These are phyloP conservation scores for Penicillium malachiteum DNA, from an alignment of 495 filamentous ascomycete genomes.

Conservation along the genomic window DNA sequence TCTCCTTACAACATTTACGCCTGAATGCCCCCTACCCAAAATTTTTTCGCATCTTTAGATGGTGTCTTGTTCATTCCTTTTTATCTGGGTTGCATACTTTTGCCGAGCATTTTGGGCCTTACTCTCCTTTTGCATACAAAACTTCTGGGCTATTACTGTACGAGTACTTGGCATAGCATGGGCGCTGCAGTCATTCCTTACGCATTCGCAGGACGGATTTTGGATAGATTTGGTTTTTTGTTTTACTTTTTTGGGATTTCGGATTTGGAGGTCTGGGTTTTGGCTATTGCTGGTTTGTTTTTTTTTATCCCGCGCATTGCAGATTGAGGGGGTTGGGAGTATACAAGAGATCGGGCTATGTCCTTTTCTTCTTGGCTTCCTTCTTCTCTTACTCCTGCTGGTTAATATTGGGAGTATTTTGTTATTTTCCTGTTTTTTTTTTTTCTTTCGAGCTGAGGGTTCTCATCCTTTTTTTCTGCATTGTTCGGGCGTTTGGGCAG, in stretches of 20 bases:
- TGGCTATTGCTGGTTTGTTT: conserved; percentile 2
- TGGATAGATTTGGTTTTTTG: conserved; percentile 28
- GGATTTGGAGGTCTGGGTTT: conserved; percentile 18
- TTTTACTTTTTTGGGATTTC: conserved; percentile 6
- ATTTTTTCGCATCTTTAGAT: conserved; percentile 27
- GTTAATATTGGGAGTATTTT: conserved; percentile 17
- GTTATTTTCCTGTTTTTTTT: conserved; percentile 7
- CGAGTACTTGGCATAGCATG: conserved; percentile 43
- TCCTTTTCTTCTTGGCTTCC: background rate
- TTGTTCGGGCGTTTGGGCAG: conserved; percentile 29
- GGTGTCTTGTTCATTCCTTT: conserved; percentile 44
- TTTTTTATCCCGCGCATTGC: conserved; percentile 12
- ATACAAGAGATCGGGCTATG: background rate
- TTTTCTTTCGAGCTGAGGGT: conserved; percentile 25
- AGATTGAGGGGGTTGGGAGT: background rate
- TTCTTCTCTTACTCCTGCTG: background rate
- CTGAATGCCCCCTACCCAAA: conserved; percentile 34
- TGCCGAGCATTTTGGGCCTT: conserved; percentile 39
- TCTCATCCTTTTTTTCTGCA: conserved; percentile 21
- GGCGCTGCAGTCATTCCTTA: conserved; percentile 49
- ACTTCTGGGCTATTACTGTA: conserved; percentile 35
- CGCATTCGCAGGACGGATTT: conserved; percentile 36
- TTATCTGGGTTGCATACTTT: conserved; percentile 29
- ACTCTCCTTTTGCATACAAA: conserved; percentile 34
- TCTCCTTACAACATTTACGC: conserved; percentile 40